Percentiles rank a stretch among this genome's conserved stretches.
Conservation (phyloP, 768 basidiomycete species). For the Porphyrellus cyaneotinctus region DNA sequence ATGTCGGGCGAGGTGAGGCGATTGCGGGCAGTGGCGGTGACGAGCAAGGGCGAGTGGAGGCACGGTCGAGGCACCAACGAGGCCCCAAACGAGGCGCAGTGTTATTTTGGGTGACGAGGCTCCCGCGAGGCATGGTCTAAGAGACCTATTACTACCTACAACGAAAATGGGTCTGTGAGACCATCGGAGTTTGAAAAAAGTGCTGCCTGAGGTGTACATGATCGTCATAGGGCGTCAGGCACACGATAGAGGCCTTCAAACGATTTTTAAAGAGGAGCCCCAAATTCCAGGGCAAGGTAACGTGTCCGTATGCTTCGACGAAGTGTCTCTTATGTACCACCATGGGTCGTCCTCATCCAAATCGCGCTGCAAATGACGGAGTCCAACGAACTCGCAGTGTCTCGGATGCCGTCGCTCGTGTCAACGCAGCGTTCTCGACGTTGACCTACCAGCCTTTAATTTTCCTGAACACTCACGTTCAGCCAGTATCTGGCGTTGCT, state of each 20-base stretch:
- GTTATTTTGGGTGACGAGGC: too few species aligned
- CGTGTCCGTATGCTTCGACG: not conserved
- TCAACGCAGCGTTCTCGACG: conserved; percentile 80
- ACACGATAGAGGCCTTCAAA: conserved; percentile 83
- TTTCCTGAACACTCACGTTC: conserved; percentile 87
- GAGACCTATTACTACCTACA: too few species aligned
- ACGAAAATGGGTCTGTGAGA: too few species aligned
- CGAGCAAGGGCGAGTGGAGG: too few species aligned
- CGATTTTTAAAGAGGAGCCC: conserved; percentile 71
- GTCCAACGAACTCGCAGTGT: conserved; percentile 71
- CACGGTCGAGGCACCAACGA: too few species aligned
- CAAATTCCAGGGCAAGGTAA: conserved; percentile 70
- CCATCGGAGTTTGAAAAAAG: too few species aligned
- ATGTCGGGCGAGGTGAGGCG: too few species aligned
- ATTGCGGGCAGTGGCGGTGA: too few species aligned
- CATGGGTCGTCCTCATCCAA: too few species aligned
- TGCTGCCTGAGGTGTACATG: too few species aligned
- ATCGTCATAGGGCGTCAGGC: conserved; percentile 56
- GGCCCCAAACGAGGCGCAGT: too few species aligned
- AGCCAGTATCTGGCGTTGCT: conserved; percentile 80
- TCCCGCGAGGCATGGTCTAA: too few species aligned
- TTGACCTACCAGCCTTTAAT: conserved; percentile 86
- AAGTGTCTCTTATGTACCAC: not conserved
- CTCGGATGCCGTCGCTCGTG: conserved; percentile 65
- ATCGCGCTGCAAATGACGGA: conserved; percentile 81